Base-by-base conservation (phyloP, 78 protist genomes). In the Paulinella micropora region DNA sequence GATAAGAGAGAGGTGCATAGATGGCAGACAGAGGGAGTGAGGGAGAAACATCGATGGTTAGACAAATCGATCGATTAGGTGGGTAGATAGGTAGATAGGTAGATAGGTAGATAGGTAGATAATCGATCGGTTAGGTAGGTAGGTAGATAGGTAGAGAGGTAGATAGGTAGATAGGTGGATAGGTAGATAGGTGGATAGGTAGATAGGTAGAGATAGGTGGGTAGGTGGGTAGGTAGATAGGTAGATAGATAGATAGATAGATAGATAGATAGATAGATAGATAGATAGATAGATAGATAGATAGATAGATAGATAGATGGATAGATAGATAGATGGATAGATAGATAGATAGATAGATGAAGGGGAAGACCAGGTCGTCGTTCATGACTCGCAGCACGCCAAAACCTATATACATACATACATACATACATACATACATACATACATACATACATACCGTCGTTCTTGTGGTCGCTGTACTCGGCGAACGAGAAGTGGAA, bases 371-470 rank as follows among this genome's bases (percentile, higher is more conserved):
- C 23, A 87, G 41, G 85, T 23, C 95, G 82, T 93, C 95, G 39
- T 93, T 93, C 83, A 90, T 1, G 37, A 93, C 95, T 0, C 93
- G 91, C 28, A 93, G 92, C 35, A 67, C 88, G 15, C 95, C 95
- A 34, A 37, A 93, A 1, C 83, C n/a, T 1, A 36, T 81, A 32
- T 81, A 31, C 39, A 32, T 81, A 81, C 15, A 28, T 15, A 28
- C 77, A 64, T 28, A 23, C 77, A 64, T 15, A 64, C 15, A 64
- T 23, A 64, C 15, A 64, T 28, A 23, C 23, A 28, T 15, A 23
- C 15, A 64, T 64, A 64, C 23, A 64, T 23, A 28, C 77, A 23
- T 28, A 23, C 15, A 15, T 64, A 15, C 15, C 34, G 77, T 15
- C 0, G 38, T 31, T 35, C 39, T 23, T 1, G 0, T 39, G 86